phyloP scores from a whole-genome alignment of 2,329 filamentous ascomycete species.

The Cladophialophora exuberans region DNA sequence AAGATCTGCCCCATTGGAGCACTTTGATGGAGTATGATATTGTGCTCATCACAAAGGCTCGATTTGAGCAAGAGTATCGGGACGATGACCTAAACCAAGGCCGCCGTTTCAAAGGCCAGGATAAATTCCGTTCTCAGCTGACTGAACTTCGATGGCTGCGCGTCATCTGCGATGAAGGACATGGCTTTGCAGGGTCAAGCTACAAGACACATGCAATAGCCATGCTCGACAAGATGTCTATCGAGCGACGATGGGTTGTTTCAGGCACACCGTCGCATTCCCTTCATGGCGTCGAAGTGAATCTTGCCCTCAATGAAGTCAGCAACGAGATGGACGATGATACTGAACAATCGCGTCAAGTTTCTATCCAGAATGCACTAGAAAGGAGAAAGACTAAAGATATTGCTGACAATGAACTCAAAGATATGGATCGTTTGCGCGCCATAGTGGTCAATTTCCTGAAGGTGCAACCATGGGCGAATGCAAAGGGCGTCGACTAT shows the following conservation, averaged over 20 bases:
- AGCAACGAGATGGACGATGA: conserved; percentile 39
- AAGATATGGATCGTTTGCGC: conserved; percentile 69
- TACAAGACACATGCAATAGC: conserved; percentile 62
- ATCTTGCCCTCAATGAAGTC: conserved; percentile 53
- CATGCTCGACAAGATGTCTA: conserved; percentile 56
- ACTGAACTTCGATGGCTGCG: conserved; percentile 79
- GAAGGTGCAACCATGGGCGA: conserved; percentile 77
- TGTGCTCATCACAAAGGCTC: conserved; percentile 72
- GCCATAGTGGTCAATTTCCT: conserved; percentile 72
- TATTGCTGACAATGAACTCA: conserved; percentile 57
- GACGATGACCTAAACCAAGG: conserved; percentile 54
- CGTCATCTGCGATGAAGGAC: conserved; percentile 90
- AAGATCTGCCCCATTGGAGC: conserved; percentile 59
- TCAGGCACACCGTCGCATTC: conserved; percentile 88
- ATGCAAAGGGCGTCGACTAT: conserved; percentile 60
- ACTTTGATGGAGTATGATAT: conserved; percentile 72
- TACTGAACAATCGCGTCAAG: conserved; percentile 11
- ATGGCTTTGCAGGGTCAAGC: conserved; percentile 73
- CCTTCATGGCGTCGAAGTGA: conserved; percentile 73
- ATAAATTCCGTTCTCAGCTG: conserved; percentile 63
- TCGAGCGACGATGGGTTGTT: conserved; percentile 83
- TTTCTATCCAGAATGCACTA: conserved; percentile 23
- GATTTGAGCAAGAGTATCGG: conserved; percentile 70
- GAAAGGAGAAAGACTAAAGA: conserved; percentile 39
- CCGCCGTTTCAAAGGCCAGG: conserved; percentile 48